Conservation (phyloP, 169 alveolate species). For the Besnoitia besnoiti region DNA sequence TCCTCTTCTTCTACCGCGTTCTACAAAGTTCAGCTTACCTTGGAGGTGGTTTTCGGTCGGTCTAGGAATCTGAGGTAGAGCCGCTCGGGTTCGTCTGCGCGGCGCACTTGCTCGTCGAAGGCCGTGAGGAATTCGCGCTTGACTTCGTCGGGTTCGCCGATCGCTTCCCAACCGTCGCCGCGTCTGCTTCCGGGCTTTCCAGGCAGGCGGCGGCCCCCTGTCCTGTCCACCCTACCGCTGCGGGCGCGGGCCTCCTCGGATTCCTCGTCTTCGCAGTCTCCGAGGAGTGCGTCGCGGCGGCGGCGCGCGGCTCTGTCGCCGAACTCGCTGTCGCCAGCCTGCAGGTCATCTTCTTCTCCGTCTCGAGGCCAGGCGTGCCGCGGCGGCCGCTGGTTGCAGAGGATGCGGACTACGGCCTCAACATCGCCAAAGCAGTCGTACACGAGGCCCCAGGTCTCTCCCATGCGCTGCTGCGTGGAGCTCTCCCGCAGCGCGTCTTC, state of each 20-base stretch:
- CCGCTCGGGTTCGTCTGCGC: constrained; percentile 39
- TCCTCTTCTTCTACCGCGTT: neutral
- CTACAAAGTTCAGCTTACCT: neutral
- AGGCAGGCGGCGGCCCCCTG: neutral
- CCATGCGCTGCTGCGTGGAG: constrained; percentile 29
- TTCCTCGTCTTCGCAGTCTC: constrained; percentile 22
- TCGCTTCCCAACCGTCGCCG: constrained; percentile 41
- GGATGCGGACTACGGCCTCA: constrained; percentile 48
- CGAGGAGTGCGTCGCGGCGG: neutral
- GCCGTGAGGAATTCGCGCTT: constrained; percentile 9
- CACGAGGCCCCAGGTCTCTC: constrained; percentile 39
- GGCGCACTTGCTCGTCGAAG: constrained; percentile 34
- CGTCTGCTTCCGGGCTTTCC: neutral
- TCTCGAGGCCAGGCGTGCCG: neutral
- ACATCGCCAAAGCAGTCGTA: constrained; percentile 59
- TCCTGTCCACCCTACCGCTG: neutral
- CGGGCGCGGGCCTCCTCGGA: neutral
- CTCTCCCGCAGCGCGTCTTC: neutral
- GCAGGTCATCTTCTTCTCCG: neutral
- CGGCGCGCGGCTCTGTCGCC: neutral
- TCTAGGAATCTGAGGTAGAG: constrained; percentile 21
- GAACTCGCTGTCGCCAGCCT: neutral
- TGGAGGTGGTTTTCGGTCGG: neutral
- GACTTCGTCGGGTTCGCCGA: constrained; percentile 56
- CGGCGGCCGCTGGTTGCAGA: constrained; percentile 24